Conservation (phyloP, 2,329 filamentous ascomycete species). For the Cadophora sp. region DNA sequence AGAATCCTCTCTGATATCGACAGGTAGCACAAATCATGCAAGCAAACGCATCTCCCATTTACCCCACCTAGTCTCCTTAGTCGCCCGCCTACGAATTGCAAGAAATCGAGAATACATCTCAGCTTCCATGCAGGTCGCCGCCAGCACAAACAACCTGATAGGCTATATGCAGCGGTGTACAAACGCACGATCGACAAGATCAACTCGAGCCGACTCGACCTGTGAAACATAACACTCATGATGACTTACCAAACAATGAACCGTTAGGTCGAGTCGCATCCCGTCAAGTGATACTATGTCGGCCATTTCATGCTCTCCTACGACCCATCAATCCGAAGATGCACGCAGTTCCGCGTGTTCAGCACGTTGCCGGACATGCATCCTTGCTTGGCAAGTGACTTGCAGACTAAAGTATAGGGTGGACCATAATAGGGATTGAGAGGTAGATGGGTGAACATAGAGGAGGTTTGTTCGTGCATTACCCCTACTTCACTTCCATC, state of each 20-base stretch:
- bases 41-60: neutral
- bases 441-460: neutral
- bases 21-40: conserved; percentile 13
- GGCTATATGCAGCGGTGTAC: conserved; percentile 3
- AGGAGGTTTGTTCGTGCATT: neutral
- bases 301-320: neutral
- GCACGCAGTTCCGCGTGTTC: conserved; percentile 5
- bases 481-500: neutral
- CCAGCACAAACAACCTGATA: neutral
- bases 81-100: neutral
- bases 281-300: neutral
- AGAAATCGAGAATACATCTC: neutral
- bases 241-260: neutral
- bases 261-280: neutral
- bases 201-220: neutral
- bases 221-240: neutral
- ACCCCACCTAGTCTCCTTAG: neutral
- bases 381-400: neutral
- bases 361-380: conserved; percentile 1
- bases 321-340: too few relatives aligned
- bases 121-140: conserved; percentile 19
- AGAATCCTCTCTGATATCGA: neutral
- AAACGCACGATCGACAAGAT: neutral
- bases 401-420: neutral
- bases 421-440: neutral